Evolutionary conservation across 2,329 filamentous ascomycete genomes (phyloP).

Genomic region (Lithohypha guttulata): DNA sequence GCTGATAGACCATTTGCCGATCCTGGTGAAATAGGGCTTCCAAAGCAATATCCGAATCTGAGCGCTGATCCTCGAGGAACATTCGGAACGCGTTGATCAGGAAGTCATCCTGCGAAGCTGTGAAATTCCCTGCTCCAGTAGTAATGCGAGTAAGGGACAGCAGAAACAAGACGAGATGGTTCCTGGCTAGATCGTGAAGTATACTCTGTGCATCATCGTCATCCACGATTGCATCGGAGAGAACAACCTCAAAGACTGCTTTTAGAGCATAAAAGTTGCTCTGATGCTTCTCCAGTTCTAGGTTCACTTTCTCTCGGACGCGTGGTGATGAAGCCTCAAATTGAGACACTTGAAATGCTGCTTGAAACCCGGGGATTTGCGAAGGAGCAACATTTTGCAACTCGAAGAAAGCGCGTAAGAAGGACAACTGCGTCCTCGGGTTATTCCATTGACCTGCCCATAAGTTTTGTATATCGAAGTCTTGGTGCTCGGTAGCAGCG

Average conservation of each 20-base stretch:
- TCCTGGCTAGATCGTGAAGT: constrained; percentile 50
- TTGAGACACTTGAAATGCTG: constrained; percentile 59
- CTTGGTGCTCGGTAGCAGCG: constrained; percentile 51
- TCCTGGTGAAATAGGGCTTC: constrained; percentile 89
- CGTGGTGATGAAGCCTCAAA: constrained; percentile 51
- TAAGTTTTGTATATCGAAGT: constrained; percentile 73
- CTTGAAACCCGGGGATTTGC: constrained; percentile 69
- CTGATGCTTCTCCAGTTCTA: constrained; percentile 71
- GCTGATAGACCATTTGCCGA: constrained; percentile 70
- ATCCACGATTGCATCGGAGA: constrained; percentile 46
- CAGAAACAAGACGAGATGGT: constrained; percentile 39
- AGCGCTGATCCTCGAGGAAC: constrained; percentile 68
- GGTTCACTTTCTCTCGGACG: constrained; percentile 49
- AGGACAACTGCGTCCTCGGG: constrained; percentile 81
- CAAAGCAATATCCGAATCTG: constrained; percentile 76
- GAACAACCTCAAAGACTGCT: constrained; percentile 52
- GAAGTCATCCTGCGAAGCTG: constrained; percentile 37
- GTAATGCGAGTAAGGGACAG: constrained; percentile 37
- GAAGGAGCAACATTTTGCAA: constrained; percentile 72
- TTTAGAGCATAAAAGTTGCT: constrained; percentile 77
- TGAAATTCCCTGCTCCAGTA: constrained; percentile 37
- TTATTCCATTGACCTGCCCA: constrained; percentile 88
- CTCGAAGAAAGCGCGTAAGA: constrained; percentile 76
- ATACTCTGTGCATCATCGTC: constrained; percentile 46
- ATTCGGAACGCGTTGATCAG: constrained; percentile 54